Base-by-base conservation (phyloP, 805 yeast species). In the Lipomyces japonicus region DNA sequence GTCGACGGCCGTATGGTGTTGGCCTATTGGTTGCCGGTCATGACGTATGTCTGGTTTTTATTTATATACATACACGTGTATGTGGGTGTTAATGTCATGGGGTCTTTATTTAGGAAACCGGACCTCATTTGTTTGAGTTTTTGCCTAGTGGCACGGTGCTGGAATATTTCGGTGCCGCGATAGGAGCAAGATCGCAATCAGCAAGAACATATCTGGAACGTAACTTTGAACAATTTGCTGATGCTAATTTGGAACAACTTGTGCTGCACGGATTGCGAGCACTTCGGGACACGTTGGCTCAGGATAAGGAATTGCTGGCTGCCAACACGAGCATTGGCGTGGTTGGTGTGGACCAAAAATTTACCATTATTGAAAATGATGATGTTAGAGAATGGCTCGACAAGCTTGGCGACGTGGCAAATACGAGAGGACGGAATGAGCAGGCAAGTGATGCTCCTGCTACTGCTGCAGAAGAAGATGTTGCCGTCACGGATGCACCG, bases 151-250 rank as follows among this genome's bases (percentile, higher is more conserved):
- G 99, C 1, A 82, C 91, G 23, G 93, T 85, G 21, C 74, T 89
- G 62, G 97, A 93, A 69, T 86, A 90, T 66, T 80, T 78, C 61
- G 97, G 96, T 31, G 82, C 96, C 10, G 95, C 98, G 32, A 88
- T 93, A 64, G 99, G 99, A 41, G 97, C 99, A 7, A 80, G 99
- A 66, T 91, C 97, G 2, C 99, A 93, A 71, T 97, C 97, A 44
- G 97, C 96, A 14, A 81, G 95, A 72, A 93, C 99, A 2, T 93
- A 88, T 62, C 73, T 93, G 65, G 99, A 93, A 70, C 82, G 96
- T 65, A 83, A 84, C 60, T 75, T 82, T 65, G 88, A 86, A 32
- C 73, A 74, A 26, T 86, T 87, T 60, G 71, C 80, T 18, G 75
- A 77, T 47, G 72, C 81, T 5, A 72, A 76, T 34, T 71, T 80